phyloP scores from a whole-genome alignment of 768 basidiomycete genomes.

The Paxillus ammoniavirescens region DNA sequence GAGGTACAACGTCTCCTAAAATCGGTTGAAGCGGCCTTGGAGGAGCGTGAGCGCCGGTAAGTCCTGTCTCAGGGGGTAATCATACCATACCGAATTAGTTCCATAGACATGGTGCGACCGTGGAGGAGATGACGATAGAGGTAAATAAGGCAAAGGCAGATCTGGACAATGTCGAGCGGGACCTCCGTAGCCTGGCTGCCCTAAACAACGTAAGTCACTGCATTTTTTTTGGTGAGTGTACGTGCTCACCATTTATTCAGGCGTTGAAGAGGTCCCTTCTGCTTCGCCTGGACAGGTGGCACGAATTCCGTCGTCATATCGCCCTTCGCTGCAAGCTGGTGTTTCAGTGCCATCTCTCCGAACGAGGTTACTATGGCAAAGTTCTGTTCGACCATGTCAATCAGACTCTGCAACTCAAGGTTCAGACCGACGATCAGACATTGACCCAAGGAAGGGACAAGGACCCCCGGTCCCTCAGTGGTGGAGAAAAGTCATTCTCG shows the following conservation, averaged over 20 bases:
- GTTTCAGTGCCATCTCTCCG: slow-evolving; percentile 78
- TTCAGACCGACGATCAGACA: slow-evolving; percentile 81
- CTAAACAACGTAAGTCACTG: slow-evolving; percentile 60
- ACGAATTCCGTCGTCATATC: slow-evolving; percentile 84
- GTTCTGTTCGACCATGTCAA: slow-evolving; percentile 79
- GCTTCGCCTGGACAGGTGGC: slow-evolving; percentile 72
- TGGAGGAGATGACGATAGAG: slow-evolving; percentile 75
- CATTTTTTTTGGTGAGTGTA: background rate
- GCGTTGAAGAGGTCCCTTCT: slow-evolving; percentile 64
- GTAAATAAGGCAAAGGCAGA: slow-evolving; percentile 62
- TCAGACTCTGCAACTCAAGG: slow-evolving; percentile 65
- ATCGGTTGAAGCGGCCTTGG: slow-evolving; percentile 60
- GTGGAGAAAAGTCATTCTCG: slow-evolving; percentile 96
- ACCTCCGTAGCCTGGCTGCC: slow-evolving; percentile 58
- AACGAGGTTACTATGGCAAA: slow-evolving; percentile 88
- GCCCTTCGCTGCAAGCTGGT: slow-evolving; percentile 83
- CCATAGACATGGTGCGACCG: slow-evolving; percentile 66
- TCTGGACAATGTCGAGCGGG: slow-evolving; percentile 57
- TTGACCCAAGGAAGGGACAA: slow-evolving; percentile 70
- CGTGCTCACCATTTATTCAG: slow-evolving; percentile 37
- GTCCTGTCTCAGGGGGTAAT: slow-evolving; percentile 10
- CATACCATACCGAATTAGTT: slow-evolving; percentile 1
- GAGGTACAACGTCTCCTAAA: slow-evolving; percentile 61
- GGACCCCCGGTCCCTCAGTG: slow-evolving; percentile 83
- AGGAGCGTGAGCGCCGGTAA: slow-evolving; percentile 64